phyloP scores from a whole-genome alignment of 805 yeast species.

The Wickerhamiella nectarea region DNA sequence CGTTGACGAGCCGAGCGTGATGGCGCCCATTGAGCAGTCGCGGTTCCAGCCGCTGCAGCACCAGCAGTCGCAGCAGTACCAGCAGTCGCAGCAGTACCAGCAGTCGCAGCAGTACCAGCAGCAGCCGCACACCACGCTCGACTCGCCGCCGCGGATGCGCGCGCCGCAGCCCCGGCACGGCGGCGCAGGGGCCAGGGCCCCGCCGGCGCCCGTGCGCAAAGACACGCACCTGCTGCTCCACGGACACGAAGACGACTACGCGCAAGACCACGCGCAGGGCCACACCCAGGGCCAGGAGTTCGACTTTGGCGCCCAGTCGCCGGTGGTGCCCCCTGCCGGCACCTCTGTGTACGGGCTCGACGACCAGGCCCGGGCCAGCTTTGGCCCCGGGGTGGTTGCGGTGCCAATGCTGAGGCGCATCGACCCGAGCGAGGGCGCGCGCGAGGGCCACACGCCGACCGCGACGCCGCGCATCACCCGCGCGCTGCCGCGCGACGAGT shows the following conservation, averaged over 20 bases:
- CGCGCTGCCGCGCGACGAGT: conserved; percentile 6
- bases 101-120: neutral
- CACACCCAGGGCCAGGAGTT: no score
- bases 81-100: neutral
- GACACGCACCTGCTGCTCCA: conserved; percentile 2
- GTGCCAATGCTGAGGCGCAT: conserved; percentile 19
- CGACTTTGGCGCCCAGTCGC: conserved; percentile 1
- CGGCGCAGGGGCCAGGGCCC: neutral
- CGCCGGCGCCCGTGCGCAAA: conserved; percentile 5
- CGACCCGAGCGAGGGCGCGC: conserved; percentile 5
- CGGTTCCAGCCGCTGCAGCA: no score
- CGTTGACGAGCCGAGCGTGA: neutral
- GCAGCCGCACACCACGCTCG: neutral
- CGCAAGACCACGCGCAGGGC: no score
- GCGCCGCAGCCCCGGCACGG: neutral
- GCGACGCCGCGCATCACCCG: conserved; percentile 9
- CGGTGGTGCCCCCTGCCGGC: conserved; percentile 21
- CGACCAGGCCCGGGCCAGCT: conserved; percentile 10
- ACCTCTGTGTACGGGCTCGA: conserved; percentile 21
- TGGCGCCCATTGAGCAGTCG: no score
- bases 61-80: neutral
- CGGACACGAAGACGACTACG: neutral
- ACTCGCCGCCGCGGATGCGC: neutral
- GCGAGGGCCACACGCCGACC: conserved; percentile 8
- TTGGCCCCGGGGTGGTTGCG: conserved; percentile 24